Evolutionary conservation across 805 yeast genomes (phyloP), one percentile per base, ranked within the genome.

Genomic region (Candida peoriensis): DNA sequence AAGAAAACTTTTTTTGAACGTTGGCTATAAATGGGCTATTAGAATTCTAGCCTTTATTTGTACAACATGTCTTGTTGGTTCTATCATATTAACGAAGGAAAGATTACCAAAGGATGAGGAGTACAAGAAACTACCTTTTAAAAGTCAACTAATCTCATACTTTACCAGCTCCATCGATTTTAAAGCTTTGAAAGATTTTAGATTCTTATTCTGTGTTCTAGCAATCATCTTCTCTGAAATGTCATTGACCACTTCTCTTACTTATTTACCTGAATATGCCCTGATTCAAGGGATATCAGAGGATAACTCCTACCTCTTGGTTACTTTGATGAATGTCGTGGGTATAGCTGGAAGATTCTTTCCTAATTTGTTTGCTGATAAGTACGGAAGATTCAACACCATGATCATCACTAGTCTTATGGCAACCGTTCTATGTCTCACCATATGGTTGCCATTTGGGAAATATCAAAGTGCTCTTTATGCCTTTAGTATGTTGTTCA

Each of bases 1-100:
- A 39, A 62, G 75, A 39, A 60, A 62, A 26, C 49, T 78, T 17
- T 78, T 72, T 43, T 49, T 47, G 3, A 61, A 63, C 35, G 68
- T 74, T 21, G 83, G 82, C 0, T 78, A 66, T 41, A 54, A 62
- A 14, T 78, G 83, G 83, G 78, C 83, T 0, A 67, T 77, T 24
- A 59, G 84, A 47, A 63, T 68, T 3, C 44, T 77, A 23, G 76
- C 73, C 6, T 64, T 76, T 30, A 48, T 75, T 4, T 70, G 71
- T 37, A 45, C 66, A 3, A 58, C 47, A 4, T 64, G 74, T 36
- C 51, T 68, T 22, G 20, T 49, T 1, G 28, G 52, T 8, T 58
- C 76, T 0, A 40, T 60, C 5, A 21, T 61, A 0, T 44, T 72
- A 10, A 63, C 64, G 2, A 63, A 52, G 29, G 77, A 73, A 40